Percentiles rank a stretch among this genome's conserved stretches.
Evolutionary conservation across 257 asterid genomes (phyloP).

Genomic region (Fraxinus cuspidata): DNA sequence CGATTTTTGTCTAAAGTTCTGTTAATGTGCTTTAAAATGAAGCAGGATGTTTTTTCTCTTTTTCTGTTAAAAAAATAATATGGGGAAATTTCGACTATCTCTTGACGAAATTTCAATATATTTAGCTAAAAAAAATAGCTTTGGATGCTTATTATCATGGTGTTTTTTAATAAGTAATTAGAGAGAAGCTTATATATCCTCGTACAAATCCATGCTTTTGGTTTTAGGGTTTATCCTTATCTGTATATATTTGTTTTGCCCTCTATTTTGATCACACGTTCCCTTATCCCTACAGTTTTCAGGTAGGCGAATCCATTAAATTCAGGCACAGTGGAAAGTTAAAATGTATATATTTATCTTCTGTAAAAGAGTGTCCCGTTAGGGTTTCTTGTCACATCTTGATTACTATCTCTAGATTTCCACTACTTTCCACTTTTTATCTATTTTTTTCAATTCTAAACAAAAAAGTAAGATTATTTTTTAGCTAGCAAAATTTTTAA

Average conservation of each 20-base stretch:
- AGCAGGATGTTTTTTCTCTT: too few species aligned
- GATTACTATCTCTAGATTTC: conserved; percentile 22
- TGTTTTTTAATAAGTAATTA: neutral
- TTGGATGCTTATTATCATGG: neutral
- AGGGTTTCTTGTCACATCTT: neutral
- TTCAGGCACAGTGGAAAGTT: conserved; percentile 21
- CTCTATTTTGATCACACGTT: neutral
- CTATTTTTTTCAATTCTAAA: too few species aligned
- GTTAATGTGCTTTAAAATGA: too few species aligned
- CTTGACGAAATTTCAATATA: too few species aligned
- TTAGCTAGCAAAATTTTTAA: too few species aligned
- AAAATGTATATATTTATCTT: neutral
- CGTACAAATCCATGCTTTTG: neutral
- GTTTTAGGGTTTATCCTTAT: conserved; percentile 33
- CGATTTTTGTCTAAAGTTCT: too few species aligned
- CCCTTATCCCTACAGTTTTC: conserved; percentile 28
- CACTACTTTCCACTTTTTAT: conserved; percentile 37
- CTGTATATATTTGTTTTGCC: conserved; percentile 14
- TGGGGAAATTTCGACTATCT: too few species aligned
- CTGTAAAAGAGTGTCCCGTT: neutral
- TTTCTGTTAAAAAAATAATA: too few species aligned
- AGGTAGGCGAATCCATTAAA: conserved; percentile 21
- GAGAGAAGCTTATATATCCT: neutral
- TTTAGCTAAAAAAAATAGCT: too few species aligned
- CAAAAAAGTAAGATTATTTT: too few species aligned